Base-by-base conservation (phyloP, 257 asterid species). In the Marsdenia floribunda region DNA sequence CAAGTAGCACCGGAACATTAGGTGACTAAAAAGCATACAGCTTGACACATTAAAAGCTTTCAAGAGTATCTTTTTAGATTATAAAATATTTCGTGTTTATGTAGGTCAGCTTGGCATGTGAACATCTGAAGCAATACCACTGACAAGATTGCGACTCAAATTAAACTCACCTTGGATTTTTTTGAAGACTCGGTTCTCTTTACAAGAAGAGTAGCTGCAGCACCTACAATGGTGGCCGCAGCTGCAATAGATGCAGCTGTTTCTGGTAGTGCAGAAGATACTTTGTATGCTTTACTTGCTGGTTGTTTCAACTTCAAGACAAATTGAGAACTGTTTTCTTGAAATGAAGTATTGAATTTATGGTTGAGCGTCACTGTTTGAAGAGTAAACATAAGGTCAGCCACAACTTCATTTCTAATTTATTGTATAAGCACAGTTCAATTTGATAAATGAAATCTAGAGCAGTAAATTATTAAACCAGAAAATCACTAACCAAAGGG, bases 181-280 rank as follows among this genome's bases (percentile, higher is more conserved):
- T 83, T 66, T 14, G 93, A 76, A 68, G 77, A 75, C 74, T 85
- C 80, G 5, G 86, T 80, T 86, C 88, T 87, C 77, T 79, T 86
- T 21, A 60, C 73, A 74, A 90, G 96, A 73, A 90, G 71, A 55
- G 90, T 86, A 77, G 95, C 86, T 12, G 96, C 97, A 67, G 88
- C 86, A 55, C 91, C 93, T 15, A 88, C 93, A 70, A 92, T 64
- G 59, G 92, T 82, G 65, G 89, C 91, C 38, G 95, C 90, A 73
- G 90, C 87, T 64, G 84, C 89, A 53, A 92, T 69, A 69, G 97
- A 88, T 49, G 83, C 89, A 50, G 87, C 90, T 72, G 92, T 88
- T 87, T 90, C 97, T 70, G 87, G 86, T 35, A 92, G 69, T 64
- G 92, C 83, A 73, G 77, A 85, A 24, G 83, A 64, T 74, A 80